Conservation (phyloP, 192 early-diverging fungal genomes). For the Piromyces sp. region DNA sequence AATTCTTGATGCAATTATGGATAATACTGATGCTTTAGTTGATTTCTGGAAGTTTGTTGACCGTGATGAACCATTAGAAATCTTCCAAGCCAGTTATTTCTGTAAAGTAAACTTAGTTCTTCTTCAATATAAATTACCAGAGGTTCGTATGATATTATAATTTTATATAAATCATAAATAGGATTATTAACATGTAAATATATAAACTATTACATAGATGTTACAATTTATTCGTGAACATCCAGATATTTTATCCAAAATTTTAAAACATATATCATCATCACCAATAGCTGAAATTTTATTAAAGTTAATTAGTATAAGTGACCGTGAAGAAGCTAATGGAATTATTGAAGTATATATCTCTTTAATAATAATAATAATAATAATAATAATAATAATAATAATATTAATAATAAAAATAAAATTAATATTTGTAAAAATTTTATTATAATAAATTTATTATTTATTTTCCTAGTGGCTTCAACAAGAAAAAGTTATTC, state of each 20-base stretch:
- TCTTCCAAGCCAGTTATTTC: constrained; percentile 77
- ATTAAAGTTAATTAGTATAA: constrained; percentile 80
- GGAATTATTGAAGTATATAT: constrained; percentile 71
- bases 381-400: no score
- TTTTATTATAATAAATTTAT: not conserved
- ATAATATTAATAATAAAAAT: no score
- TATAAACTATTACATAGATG: no score
- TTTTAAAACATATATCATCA: constrained; percentile 69
- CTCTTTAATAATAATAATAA: no score
- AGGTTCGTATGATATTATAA: constrained; percentile 41
- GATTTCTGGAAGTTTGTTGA: constrained; percentile 77
- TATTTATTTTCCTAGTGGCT: constrained; percentile 65
- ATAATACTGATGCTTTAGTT: constrained; percentile 53
- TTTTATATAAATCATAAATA: no score
- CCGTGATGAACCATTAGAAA: constrained; percentile 50
- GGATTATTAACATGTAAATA: no score
- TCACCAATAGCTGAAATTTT: constrained; percentile 80
- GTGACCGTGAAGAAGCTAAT: constrained; percentile 68
- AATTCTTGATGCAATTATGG: constrained; percentile 57
- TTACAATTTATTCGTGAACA: constrained; percentile 66
- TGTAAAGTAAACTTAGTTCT: constrained; percentile 75
- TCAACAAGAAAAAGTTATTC: constrained; percentile 58
- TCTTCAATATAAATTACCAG: constrained; percentile 71
- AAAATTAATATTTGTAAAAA: no score
- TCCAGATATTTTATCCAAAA: constrained; percentile 50